Evolutionary conservation across 163 green algal genomes (phyloP).

Genomic region (Scenedesmus sp.): DNA sequence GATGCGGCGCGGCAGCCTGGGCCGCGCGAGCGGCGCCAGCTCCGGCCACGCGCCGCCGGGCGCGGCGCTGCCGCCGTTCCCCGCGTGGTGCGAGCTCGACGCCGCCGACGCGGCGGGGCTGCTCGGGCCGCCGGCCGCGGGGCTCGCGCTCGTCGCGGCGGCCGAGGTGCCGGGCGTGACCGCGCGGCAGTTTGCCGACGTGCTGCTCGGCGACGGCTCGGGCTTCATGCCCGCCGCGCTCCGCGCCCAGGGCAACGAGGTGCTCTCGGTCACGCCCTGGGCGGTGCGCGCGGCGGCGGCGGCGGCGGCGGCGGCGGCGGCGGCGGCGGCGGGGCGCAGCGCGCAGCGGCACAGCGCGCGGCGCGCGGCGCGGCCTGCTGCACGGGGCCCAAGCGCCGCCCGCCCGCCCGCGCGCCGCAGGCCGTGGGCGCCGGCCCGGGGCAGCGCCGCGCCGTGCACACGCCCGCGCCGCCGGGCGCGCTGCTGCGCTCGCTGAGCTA

Average conservation of each 20-base stretch:
- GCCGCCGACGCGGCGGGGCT: background rate
- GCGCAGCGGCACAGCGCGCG: background rate
- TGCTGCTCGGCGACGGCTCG: conserved; percentile 20
- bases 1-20: background rate
- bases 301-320: no score
- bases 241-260: conserved; percentile 9
- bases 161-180: background rate
- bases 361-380: background rate
- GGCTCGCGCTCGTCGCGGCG: background rate
- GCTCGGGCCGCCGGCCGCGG: background rate
- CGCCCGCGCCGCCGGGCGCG: background rate
- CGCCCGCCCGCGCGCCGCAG: background rate
- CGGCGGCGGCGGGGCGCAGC: background rate
- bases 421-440: background rate
- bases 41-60: background rate
- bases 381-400: background rate
- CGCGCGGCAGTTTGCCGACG: background rate
- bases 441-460: background rate
- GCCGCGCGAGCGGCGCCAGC: background rate
- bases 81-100: background rate
- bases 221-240: conserved; percentile 24
- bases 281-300: conserved; percentile 6
- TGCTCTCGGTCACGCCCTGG: conserved; percentile 19
- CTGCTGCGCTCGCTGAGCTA: conserved; percentile 17
- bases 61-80: background rate